Conservation (phyloP, 768 basidiomycete species). For the Tylopilus vinaceipallidus region DNA sequence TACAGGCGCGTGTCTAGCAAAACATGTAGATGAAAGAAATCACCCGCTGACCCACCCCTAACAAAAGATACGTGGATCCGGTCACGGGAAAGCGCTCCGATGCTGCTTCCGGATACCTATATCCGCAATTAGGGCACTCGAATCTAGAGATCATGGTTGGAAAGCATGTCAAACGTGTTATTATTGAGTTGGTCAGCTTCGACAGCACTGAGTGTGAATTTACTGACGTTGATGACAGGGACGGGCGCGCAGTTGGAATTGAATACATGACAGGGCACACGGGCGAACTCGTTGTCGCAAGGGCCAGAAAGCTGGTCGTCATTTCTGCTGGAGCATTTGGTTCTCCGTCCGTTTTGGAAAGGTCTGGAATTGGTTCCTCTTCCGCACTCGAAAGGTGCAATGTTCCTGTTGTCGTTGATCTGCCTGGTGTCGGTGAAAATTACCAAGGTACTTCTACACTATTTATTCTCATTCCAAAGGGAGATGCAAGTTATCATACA, state of each 20-base stretch:
- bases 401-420: conserved; percentile 35
- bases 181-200: neutral
- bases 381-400: conserved; percentile 44
- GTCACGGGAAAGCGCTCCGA: conserved; percentile 35
- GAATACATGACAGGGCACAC: conserved; percentile 29
- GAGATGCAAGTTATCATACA: neutral
- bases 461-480: neutral
- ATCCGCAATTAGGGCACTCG: conserved; percentile 25
- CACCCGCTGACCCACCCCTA: neutral
- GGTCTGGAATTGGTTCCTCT: conserved; percentile 64
- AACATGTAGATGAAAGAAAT: neutral
- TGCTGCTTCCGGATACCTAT: conserved; percentile 35
- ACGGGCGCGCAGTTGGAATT: conserved; percentile 35
- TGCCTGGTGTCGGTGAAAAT: neutral
- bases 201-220: neutral
- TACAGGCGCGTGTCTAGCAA: conserved; percentile 8
- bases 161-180: conserved; percentile 1
- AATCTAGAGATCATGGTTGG: conserved; percentile 34
- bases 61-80: conserved; percentile 49
- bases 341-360: conserved; percentile 53
- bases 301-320: conserved; percentile 40
- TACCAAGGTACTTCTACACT: conserved; percentile 40
- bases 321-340: conserved; percentile 54
- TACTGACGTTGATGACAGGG: conserved; percentile 15
- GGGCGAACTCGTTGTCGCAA: conserved; percentile 15